Evolutionary conservation across 2,329 filamentous ascomycete genomes (phyloP), one percentile per base, ranked within the genome.

Genomic region (Grosmannia serpens): DNA sequence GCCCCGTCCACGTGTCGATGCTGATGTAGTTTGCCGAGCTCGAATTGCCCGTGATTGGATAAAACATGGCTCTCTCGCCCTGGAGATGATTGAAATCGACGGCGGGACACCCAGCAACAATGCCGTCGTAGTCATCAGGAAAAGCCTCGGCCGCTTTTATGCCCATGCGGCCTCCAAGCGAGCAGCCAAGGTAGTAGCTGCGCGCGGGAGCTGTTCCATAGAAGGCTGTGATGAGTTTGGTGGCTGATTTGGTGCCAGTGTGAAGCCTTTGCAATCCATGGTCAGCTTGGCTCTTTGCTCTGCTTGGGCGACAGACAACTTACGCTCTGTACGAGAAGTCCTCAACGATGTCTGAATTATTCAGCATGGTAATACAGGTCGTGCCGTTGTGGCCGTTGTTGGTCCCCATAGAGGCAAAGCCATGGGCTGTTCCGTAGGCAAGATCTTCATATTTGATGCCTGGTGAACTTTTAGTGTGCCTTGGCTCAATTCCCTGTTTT

Each of bases 111-210:
- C 77, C 76, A 2, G 78, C 80, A 1, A 83, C 67, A 26, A 83
- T 74, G 24, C 81, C 81, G 56, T 85, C 79, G 56, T 82, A 84
- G 60, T 83, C 80, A 0, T 76, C 70, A 0, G 82, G 80, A 60
- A 75, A 83, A 17, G 69, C 65, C 62, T 84, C 75, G 0, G 78
- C 75, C 8, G 76, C 74, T 57, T 78, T 79, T 38, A 82, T 69
- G 4, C 80, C 82, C 69, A 85, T 79, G 0, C 82, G 72, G 1
- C 83, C 82, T 8, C 83, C 83, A 0, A 79, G 77, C 0, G 80
- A 84, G 64, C 82, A 85, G 9, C 82, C 82, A 2, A 77, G 65
- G 61, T 77, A 84, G 67, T 84, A 85, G 0, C 74, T 76, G 56
- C 75, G 77, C 0, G 68, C 66, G 0, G 71, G 66, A 0, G 31